Evolutionary conservation across 208 protist genomes (phyloP), one percentile per base, ranked within the genome.

Genomic region (Acanthamoeba polyphaga): DNA sequence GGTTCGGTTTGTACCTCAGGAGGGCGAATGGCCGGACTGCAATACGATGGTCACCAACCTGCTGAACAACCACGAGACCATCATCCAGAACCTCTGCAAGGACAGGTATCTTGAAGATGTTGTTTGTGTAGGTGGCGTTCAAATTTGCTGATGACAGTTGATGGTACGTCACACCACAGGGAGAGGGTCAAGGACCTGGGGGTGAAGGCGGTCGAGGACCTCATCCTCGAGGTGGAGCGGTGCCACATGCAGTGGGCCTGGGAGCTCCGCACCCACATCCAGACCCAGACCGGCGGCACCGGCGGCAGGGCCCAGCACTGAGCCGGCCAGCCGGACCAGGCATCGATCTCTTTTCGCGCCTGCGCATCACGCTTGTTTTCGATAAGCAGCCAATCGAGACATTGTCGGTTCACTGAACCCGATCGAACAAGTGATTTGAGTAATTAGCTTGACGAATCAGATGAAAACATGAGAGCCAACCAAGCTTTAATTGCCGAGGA

Each of bases 211-310:
- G 46, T 88, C 29, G 80, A 88, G 9, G 80, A 88, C 51, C 80
- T 88, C n/a, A 12, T 88, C 8, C 51, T 88, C 10, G 80, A 88
- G 53, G 8, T 32, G n/a, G 80, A 88, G 53, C 6, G 80, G 51
- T 88, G 80, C 80, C 80, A 88, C 80, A 55, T 88, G 80, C 80
- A 88, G 80, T 88, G 80, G 80, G 80, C 80, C 29, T 88, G 80
- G 80, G n/a, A 88, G 80, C 80, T 88, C 49, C 80, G 80, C 51
- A 46, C 24, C 22, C 46, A 88, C 80, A 13, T 88, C 15, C 32
- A 88, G 80, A 88, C 3, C 43, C 72, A 49, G 46, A 49, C 34
- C 29, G 66, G 17, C 62, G 17, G 17, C 24, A 68, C 62, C 62
- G 62, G 62, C 62, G 62, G 62, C 62, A 68, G 8, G 62, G 24